Evolutionary conservation across 345 rosid genomes (phyloP).

Genomic region (Salix udensis): DNA sequence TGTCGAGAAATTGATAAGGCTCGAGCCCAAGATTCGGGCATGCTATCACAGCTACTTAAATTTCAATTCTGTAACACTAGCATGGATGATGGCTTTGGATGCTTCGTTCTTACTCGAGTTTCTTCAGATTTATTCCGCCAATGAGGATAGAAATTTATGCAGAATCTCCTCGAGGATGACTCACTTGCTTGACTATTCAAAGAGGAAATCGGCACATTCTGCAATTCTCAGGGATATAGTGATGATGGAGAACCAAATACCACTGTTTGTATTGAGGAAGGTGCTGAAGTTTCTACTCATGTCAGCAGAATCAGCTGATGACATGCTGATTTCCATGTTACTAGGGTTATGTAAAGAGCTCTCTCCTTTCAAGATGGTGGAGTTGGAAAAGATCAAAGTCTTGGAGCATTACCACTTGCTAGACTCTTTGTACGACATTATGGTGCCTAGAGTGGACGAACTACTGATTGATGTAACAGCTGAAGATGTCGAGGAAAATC

Average conservation of each 20-base stretch:
- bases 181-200: conserved; percentile 30
- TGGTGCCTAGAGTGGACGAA: conserved; percentile 38
- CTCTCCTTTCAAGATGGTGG: conserved; percentile 42
- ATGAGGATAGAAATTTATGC: conserved; percentile 28
- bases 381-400: conserved; percentile 17
- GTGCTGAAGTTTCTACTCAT: conserved; percentile 38
- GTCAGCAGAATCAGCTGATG: conserved; percentile 36
- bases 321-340: conserved; percentile 33
- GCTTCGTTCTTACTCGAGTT: conserved; percentile 57
- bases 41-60: conserved; percentile 50
- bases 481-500: conserved; percentile 15
- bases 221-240: conserved; percentile 54
- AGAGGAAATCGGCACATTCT: conserved; percentile 42
- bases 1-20: conserved; percentile 32
- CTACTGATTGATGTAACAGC: conserved; percentile 8
- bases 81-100: conserved; percentile 73
- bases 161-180: conserved; percentile 36
- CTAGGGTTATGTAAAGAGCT: conserved; percentile 45
- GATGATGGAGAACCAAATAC: conserved; percentile 81
- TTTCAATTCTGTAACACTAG: conserved; percentile 44
- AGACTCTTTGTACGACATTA: conserved; percentile 45
- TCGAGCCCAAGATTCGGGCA: conserved; percentile 41
- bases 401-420: conserved; percentile 41
- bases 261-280: conserved; percentile 50
- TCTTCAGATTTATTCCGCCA: conserved; percentile 34